phyloP scores from a whole-genome alignment of 192 early-diverging fungal species.

The Entrophospora sp. region DNA sequence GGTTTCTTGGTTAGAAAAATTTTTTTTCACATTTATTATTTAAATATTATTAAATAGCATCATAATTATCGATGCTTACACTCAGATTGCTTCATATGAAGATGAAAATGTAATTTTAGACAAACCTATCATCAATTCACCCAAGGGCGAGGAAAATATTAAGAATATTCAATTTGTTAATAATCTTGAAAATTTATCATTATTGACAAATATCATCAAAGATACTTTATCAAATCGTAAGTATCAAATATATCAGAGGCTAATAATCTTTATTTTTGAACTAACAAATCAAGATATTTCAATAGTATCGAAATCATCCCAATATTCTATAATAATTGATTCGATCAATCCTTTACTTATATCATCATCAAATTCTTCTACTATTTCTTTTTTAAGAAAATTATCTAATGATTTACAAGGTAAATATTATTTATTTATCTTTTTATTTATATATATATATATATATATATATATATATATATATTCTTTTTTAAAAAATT shows the following conservation, averaged over 20 bases:
- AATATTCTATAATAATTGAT: slow-evolving; percentile 4
- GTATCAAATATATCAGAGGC: neutral
- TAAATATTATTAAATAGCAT: neutral
- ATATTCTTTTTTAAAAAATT: neutral
- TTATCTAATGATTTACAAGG: neutral
- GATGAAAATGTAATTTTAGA: neutral
- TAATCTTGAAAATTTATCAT: neutral
- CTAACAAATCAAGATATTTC: too few relatives aligned
- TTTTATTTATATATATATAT: neutral
- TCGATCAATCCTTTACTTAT: slow-evolving; percentile 11
- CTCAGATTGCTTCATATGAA: neutral
- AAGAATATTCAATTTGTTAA: neutral
- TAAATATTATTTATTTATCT: neutral
- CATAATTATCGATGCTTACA: slow-evolving; percentile 1
- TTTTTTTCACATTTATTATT: neutral
- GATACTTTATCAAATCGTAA: neutral
- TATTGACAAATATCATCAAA: slow-evolving; percentile 10
- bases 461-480: neutral
- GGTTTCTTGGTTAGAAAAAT: too few relatives aligned
- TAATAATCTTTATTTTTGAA: neutral
- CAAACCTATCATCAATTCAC: too few relatives aligned
- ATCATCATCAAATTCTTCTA: neutral
- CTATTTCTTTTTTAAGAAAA: slow-evolving; percentile 5
- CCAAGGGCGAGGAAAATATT: too few relatives aligned
- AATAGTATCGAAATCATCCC: neutral